Evolutionary conservation across 495 filamentous ascomycete species (phyloP), one percentile per base, ranked within the genome.

Genomic region (Penicillium nucicola): DNA sequence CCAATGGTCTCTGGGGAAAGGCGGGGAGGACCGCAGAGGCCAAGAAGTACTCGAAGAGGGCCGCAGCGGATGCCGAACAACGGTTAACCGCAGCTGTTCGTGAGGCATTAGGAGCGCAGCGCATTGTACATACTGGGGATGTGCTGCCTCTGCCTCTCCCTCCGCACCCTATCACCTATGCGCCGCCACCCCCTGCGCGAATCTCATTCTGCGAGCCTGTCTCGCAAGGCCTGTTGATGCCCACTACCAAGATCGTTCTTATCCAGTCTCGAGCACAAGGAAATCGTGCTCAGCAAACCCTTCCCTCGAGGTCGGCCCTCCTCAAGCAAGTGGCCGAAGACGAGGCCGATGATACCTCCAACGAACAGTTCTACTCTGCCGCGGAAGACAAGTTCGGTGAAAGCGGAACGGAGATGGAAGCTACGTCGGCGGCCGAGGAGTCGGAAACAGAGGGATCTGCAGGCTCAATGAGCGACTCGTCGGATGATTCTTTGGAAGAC

Each of bases 111-210:
- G 72, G 77, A 13, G 76, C 79, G 8, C 75, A 89, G 20, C 83
- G 83, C 35, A 76, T 98, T 13, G 81, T 96, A 11, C 93, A 95
- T 62, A 77, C 83, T 12, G 90, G 89, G 2, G 93, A 97, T 61
- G 68, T 91, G 35, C 80, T 98, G 49, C 86, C 88, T 1, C 74
- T 98, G 33, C 89, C 88, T 5, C 70, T 95, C 15, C 86, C 88
- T 14, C 79, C 88, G n/a, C 90, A 96, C 69, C 88, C 90, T 9
- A 89, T 93, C 54, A 97, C 88, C 31, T 91, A 91, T 71, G 87
- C 85, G 12, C 83, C 86, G 5, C 81, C 89, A 14, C 88, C 86
- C n/a, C 89, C 88, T 3, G 84, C 77, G 23, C 81, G 73, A 50
- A 80, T 84, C 47, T 78, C 77, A 19, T 77, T 80, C 23, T 87